A percentile compares a stretch with the other conserved stretches of the same genome.
These are phyloP conservation scores for Aspergillus chevalieri DNA, from an alignment of 2,329 filamentous ascomycete species.

Conservation along the genomic window DNA sequence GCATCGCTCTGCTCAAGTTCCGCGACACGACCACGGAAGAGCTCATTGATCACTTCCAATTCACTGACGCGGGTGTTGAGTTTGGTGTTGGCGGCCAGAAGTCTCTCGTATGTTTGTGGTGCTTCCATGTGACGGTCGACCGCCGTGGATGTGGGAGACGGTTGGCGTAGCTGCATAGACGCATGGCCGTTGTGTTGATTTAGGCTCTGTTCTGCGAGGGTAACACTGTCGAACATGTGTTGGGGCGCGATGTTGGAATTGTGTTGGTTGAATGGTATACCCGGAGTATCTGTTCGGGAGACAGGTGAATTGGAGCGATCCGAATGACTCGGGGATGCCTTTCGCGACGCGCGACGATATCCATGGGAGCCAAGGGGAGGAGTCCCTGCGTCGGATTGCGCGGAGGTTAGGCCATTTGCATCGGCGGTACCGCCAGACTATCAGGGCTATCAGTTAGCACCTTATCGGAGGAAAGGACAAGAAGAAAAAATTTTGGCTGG, in stretches of 20 bases:
- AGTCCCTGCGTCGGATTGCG: constrained; percentile 51
- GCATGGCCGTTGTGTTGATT: constrained; percentile 48
- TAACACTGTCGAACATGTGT: constrained; percentile 69
- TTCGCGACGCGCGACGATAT: constrained; percentile 63
- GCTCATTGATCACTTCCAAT: constrained; percentile 86
- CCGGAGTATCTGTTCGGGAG: constrained; percentile 72
- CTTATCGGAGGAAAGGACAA: constrained; percentile 2
- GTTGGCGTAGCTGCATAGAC: constrained; percentile 48
- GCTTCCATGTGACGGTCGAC: constrained; percentile 61
- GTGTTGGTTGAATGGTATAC: constrained; percentile 53
- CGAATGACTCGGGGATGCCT: constrained; percentile 63
- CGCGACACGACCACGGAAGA: constrained; percentile 67
- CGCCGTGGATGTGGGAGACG: constrained; percentile 55
- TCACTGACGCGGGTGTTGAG: constrained; percentile 95
- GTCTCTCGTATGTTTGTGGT: constrained; percentile 71
- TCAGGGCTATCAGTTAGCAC: constrained; percentile 19
- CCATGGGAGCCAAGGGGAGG: constrained; percentile 52
- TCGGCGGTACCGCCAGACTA: constrained; percentile 43
- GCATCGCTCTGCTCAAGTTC: constrained; percentile 72
- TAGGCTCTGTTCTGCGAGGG: constrained; percentile 63
- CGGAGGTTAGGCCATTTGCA: constrained; percentile 53
- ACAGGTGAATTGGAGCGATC: constrained; percentile 73
- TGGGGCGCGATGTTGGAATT: constrained; percentile 64
- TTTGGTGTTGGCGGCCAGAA: constrained; percentile 72
- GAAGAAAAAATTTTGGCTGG: constrained; percentile 18